Base-by-base conservation (phyloP, 148 eudicot species). In the Fagopyrum esculentum region DNA sequence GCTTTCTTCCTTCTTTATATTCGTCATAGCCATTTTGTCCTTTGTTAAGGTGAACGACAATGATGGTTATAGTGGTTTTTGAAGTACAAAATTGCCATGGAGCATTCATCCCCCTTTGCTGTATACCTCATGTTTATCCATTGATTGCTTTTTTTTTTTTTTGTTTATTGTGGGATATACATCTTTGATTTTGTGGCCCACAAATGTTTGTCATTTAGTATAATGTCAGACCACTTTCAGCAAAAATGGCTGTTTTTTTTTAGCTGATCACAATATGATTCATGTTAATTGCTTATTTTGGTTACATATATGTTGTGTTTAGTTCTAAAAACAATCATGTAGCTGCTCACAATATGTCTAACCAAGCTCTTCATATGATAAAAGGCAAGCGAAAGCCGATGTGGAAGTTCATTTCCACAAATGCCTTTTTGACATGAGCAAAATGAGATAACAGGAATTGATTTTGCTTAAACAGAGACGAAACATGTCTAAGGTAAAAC, bases 1-100 rank as follows among this genome's bases (percentile, higher is more conserved):
- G 79, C 86, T 93, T 45, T 89, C 93, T 4, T 93, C 98, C 63
- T 87, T 84, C 71, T 77, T 90, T 71, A 78, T 89, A 9, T 85
- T 93, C 60, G 80, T 86, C 69, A 35, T 82, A 74, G 84, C 98
- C 77, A 83, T 90, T 57, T 4, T 90, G 75, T 90, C 85, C 81
- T 93, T 74, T 81, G 71, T 89, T 50, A 84, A 82, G 59, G 84
- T 86, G 81, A 84, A 79, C 57, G 81, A 76, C 15, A 84, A 86
- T 70, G 87, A 88, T 57, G 85, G 83, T 2, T 93, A 91, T 76
- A 75, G 81, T 71, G 46, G 71, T 35, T 66, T 66, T 17, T 66
- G 19, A 66, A 66, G 71, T 0, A 15, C 47, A 66, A 43, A 60
- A 13, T 60, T 60, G 68, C 26, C 22, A 6, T 57, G 12, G 30